Conservation (phyloP, 345 rosid species). For the Lumnitzera racemosa region DNA sequence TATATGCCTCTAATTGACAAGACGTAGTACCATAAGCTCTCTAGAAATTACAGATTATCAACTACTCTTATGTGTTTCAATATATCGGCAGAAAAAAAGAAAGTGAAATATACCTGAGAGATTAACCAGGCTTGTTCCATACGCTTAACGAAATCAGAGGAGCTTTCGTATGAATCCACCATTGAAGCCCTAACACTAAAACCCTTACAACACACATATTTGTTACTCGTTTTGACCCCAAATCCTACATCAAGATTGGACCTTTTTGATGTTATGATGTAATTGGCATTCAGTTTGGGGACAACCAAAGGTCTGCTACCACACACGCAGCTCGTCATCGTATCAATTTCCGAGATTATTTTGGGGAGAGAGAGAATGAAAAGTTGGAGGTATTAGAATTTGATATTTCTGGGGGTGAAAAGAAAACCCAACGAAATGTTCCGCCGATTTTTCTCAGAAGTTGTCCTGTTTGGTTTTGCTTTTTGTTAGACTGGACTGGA, state of each 20-base stretch:
- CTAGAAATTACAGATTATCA: no score
- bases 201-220: constrained; percentile 11
- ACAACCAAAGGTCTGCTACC: constrained; percentile 5
- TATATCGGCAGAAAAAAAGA: neutral
- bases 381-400: no score
- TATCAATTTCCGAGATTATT: neutral
- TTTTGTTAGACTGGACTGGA: no score
- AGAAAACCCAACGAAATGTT: no score
- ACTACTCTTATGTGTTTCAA: no score
- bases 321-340: constrained; percentile 12
- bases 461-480: no score
- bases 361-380: no score
- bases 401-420: no score
- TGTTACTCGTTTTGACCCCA: constrained; percentile 8
- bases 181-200: constrained; percentile 41
- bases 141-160: constrained; percentile 68
- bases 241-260: neutral
- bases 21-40: no score
- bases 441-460: no score
- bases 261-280: neutral
- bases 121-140: constrained; percentile 87
- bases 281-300: constrained; percentile 3
- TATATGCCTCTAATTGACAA: neutral
- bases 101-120: constrained; percentile 48
- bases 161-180: constrained; percentile 67